Evolutionary conservation across 176 grass and related monocot species (phyloP).

Genomic region (Avena insularis): DNA sequence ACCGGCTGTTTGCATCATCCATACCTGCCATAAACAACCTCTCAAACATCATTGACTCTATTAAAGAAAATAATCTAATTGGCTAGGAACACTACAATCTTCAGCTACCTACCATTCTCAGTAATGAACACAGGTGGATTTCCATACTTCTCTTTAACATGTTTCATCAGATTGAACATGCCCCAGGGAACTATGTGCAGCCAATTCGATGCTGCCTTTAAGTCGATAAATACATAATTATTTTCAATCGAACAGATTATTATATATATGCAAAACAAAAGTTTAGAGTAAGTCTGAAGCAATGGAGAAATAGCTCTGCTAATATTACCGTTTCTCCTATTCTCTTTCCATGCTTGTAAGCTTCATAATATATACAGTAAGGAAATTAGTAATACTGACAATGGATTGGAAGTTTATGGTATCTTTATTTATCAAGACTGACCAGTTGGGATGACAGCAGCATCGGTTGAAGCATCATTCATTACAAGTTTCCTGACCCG

Average conservation of each 20-base stretch:
- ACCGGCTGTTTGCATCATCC: constrained; percentile 73
- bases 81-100: neutral
- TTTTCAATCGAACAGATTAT: neutral
- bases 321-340: constrained; percentile 83
- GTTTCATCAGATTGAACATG: constrained; percentile 78
- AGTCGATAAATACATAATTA: neutral
- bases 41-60: neutral
- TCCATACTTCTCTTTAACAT: constrained; percentile 89
- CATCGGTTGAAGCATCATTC: constrained; percentile 80
- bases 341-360: constrained; percentile 69
- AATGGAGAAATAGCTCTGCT: neutral
- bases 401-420: neutral
- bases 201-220: constrained; percentile 84
- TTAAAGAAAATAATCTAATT: neutral
- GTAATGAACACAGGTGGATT: constrained; percentile 81
- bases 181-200: constrained; percentile 97
- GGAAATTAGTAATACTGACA: constrained; percentile 39
- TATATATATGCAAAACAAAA: constrained; percentile 4
- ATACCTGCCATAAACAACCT: constrained; percentile 55
- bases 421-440: constrained; percentile 31
- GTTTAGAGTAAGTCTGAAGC: neutral
- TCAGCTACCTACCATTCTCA: constrained; percentile 68
- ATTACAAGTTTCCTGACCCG: constrained; percentile 75
- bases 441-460: constrained; percentile 72
- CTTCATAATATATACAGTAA: constrained; percentile 41